Evolutionary conservation across 2,329 filamentous ascomycete genomes (phyloP).

Genomic region (Aspergillus chevalieri): DNA sequence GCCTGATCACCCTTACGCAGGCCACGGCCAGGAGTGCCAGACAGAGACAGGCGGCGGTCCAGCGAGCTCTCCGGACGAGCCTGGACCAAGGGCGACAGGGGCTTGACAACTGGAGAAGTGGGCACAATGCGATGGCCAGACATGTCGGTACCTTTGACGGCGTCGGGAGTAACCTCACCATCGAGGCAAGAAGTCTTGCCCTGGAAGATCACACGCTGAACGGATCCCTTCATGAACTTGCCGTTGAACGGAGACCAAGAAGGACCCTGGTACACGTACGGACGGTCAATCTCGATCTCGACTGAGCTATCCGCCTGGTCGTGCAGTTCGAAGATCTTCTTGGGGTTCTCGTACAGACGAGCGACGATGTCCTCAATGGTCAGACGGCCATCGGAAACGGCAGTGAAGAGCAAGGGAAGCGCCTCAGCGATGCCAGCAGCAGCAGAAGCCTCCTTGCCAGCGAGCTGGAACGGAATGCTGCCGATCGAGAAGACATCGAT

Average conservation of each 20-base stretch:
- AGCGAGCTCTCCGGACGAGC: slow-evolving; percentile 31
- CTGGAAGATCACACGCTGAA: slow-evolving; percentile 71
- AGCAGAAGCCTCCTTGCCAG: slow-evolving; percentile 52
- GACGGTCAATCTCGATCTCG: slow-evolving; percentile 69
- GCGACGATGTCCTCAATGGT: slow-evolving; percentile 66
- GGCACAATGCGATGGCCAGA: slow-evolving; percentile 54
- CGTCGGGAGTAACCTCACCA: slow-evolving; percentile 54
- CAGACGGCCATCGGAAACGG: slow-evolving; percentile 66
- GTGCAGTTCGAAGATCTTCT: slow-evolving; percentile 74
- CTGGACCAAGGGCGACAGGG: slow-evolving; percentile 36
- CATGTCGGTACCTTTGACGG: slow-evolving; percentile 65
- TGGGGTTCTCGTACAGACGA: slow-evolving; percentile 70
- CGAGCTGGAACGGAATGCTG: slow-evolving; percentile 70
- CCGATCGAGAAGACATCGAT: slow-evolving; percentile 77
- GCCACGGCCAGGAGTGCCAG: slow-evolving; percentile 32
- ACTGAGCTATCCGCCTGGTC: slow-evolving; percentile 68
- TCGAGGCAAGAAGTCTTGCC: slow-evolving; percentile 70
- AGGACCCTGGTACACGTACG: slow-evolving; percentile 53
- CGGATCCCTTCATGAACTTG: slow-evolving; percentile 60
- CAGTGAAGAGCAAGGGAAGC: slow-evolving; percentile 67
- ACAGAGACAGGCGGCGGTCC: slow-evolving; percentile 33
- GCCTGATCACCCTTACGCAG: slow-evolving; percentile 23
- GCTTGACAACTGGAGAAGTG: slow-evolving; percentile 54
- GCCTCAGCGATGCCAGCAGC: slow-evolving; percentile 66
- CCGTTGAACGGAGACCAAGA: slow-evolving; percentile 69